Conservation (phyloP, 2,329 filamentous ascomycete genomes). For the Phyllosticta capitalensis region DNA sequence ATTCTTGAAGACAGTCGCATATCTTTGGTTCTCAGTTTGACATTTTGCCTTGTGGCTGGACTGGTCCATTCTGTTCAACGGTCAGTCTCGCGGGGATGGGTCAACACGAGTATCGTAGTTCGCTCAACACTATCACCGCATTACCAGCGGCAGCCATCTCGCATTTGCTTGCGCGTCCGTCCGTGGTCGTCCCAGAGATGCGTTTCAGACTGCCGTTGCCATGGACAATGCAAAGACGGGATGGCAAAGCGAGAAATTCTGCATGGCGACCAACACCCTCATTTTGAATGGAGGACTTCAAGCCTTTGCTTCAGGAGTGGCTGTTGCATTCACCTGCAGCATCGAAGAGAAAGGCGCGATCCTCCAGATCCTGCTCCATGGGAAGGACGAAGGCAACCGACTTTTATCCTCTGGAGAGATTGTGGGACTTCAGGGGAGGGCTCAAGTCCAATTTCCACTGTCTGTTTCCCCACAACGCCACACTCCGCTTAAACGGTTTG, state of each 20-base stretch:
- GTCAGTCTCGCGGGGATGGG: background rate
- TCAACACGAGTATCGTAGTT: background rate
- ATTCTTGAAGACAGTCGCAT: background rate
- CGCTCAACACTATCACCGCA: background rate
- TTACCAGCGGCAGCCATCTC: background rate
- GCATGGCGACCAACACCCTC: background rate
- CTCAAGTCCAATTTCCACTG: background rate
- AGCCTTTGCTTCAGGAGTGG: background rate
- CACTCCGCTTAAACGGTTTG: background rate
- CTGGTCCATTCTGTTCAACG: background rate
- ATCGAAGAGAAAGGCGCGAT: background rate
- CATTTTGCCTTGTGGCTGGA: background rate
- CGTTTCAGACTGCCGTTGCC: background rate
- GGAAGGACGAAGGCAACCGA: background rate
- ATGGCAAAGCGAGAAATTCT: background rate
- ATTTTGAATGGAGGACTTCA: background rate
- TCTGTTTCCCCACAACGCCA: background rate
- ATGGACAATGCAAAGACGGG: background rate
- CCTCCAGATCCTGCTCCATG: background rate
- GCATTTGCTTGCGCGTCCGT: background rate
- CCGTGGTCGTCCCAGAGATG: background rate
- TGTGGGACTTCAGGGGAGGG: background rate
- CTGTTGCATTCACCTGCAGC: background rate
- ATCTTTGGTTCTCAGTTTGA: background rate
- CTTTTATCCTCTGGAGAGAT: background rate